These are phyloP conservation scores for Alternaria brassicae DNA, from an alignment of 2,329 filamentous ascomycete species.

Conservation along the genomic window DNA sequence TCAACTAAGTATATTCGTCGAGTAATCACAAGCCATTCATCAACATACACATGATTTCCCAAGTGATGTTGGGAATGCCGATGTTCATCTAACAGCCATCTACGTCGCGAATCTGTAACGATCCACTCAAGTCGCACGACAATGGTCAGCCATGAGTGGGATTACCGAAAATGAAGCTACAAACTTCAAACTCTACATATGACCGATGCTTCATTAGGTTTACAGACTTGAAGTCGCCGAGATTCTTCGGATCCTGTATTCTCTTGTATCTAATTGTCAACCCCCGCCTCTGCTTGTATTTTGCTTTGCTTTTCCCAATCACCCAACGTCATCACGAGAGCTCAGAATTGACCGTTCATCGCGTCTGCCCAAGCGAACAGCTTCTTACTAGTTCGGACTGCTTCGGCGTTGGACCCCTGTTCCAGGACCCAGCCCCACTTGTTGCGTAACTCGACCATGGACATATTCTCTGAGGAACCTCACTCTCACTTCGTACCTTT, in stretches of 20 bases:
- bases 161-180: not conserved
- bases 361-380: not conserved
- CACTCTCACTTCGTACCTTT: constrained; percentile 9
- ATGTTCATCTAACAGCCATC: not conserved
- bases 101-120: constrained; percentile 3
- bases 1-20: not conserved
- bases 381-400: not conserved
- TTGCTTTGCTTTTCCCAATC: not conserved
- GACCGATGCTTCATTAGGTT: not conserved
- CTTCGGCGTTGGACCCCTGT: constrained; percentile 11
- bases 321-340: not conserved
- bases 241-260: not conserved
- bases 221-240: not conserved
- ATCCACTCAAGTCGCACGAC: not conserved
- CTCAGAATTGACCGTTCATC: not conserved
- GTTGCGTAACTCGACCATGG: constrained; percentile 6
- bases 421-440: constrained; percentile 9
- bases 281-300: not conserved
- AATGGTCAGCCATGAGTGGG: not conserved
- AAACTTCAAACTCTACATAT: not conserved
- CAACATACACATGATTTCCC: not conserved
- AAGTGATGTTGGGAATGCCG: not conserved
- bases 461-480: constrained; percentile 9
- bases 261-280: not conserved
- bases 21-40: not conserved